These are phyloP conservation scores for Lactarius quietus DNA, from an alignment of 768 basidiomycete genomes.

Conservation along the genomic window DNA sequence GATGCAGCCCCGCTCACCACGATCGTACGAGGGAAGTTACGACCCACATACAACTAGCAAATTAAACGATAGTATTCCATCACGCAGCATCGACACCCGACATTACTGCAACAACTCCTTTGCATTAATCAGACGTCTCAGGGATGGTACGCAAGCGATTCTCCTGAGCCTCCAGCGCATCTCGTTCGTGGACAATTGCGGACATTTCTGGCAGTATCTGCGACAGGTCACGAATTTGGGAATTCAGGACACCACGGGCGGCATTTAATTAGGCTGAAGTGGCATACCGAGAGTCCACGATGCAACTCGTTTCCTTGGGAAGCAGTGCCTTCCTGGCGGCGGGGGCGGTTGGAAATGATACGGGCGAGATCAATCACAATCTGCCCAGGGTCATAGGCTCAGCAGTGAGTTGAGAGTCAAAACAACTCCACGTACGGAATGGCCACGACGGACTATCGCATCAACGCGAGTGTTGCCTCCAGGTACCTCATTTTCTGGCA, in stretches of 20 bases:
- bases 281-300: conserved; percentile 7
- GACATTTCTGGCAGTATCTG: conserved; percentile 13
- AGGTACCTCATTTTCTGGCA: not conserved
- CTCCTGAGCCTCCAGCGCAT: conserved; percentile 11
- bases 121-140: not conserved
- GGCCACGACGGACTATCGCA: not conserved
- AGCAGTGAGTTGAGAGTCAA: not conserved
- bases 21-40: not conserved
- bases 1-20: not conserved
- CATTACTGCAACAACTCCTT: not conserved
- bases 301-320: not conserved
- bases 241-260: not conserved
- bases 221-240: not conserved
- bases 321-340: not conserved
- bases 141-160: not conserved
- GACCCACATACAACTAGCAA: not conserved
- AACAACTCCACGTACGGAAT: conserved; percentile 4
- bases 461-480: not conserved
- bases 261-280: too few relatives aligned
- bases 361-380: conserved; percentile 12
- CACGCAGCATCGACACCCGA: not conserved
- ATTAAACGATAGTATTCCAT: not conserved
- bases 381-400: not conserved
- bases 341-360: not conserved
- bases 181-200: conserved; percentile 8